phyloP scores from a whole-genome alignment of 768 basidiomycete genomes.

The Termitomyces sp. region DNA sequence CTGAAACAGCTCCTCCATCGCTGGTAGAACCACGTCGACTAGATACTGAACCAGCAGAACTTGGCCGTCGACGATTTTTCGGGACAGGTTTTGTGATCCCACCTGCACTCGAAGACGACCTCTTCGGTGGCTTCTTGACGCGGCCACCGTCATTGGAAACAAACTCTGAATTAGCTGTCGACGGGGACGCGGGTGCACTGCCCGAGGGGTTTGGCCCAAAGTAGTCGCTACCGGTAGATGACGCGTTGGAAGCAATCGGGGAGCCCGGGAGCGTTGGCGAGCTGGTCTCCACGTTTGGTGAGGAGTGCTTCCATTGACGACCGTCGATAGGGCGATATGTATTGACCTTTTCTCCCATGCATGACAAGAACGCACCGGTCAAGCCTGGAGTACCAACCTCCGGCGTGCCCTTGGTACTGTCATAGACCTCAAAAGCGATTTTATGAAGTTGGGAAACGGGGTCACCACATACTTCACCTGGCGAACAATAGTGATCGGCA shows the following conservation, averaged over 20 bases:
- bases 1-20: slow-evolving; percentile 69
- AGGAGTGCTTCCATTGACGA: slow-evolving; percentile 66
- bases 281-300: slow-evolving; percentile 34
- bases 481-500: slow-evolving; percentile 76
- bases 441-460: slow-evolving; percentile 96
- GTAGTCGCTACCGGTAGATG: slow-evolving; percentile 58
- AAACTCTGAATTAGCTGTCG: slow-evolving; percentile 58
- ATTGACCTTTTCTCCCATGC: slow-evolving; percentile 93
- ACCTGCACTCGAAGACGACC: slow-evolving; percentile 71
- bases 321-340: slow-evolving; percentile 84
- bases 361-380: slow-evolving; percentile 82
- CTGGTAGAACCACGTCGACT: slow-evolving; percentile 62
- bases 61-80: slow-evolving; percentile 67
- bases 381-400: slow-evolving; percentile 76
- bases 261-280: slow-evolving; percentile 67
- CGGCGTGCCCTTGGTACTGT: slow-evolving; percentile 61
- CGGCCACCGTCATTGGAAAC: slow-evolving; percentile 80
- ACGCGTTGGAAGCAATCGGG: slow-evolving; percentile 63
- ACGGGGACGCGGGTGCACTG: slow-evolving; percentile 69
- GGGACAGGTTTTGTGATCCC: slow-evolving; percentile 48
- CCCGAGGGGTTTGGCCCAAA: slow-evolving; percentile 52
- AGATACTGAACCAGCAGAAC: slow-evolving; percentile 71
- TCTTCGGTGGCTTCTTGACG: slow-evolving; percentile 67
- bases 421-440: slow-evolving; percentile 90
- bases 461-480: slow-evolving; percentile 89